Percentiles rank a stretch among this genome's conserved stretches.
phyloP scores from a whole-genome alignment of 2,329 filamentous ascomycete genomes.

The Aureobasidium sp. region DNA sequence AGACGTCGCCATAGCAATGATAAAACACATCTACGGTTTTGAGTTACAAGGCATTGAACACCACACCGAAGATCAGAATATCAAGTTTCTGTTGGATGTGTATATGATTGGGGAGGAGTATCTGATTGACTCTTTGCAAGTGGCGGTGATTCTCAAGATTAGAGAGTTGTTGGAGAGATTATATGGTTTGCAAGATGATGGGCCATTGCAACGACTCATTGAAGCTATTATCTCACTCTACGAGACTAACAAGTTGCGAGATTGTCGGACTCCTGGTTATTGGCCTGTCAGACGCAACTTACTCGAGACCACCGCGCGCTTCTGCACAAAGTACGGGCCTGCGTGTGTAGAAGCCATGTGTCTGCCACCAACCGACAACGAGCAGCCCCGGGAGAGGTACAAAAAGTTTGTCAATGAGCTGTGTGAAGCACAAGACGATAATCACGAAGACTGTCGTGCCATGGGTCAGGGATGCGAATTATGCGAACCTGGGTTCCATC shows the following conservation, averaged over 20 bases:
- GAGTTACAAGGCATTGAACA: not conserved
- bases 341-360: not conserved
- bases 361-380: not conserved
- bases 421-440: not conserved
- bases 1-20: not conserved
- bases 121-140: not conserved
- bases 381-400: not conserved
- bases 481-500: not conserved
- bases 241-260: not conserved
- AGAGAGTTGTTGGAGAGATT: not conserved
- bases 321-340: not conserved
- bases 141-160: not conserved
- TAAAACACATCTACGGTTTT: not conserved
- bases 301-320: not conserved
- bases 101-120: not conserved
- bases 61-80: not conserved
- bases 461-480: not conserved
- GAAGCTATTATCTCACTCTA: not conserved
- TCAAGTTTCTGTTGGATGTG: not conserved
- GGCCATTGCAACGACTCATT: not conserved
- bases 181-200: not conserved
- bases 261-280: not conserved
- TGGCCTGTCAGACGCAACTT: not conserved
- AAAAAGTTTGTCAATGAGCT: not conserved
- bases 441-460: not conserved